Base-by-base conservation (phyloP, 192 early-diverging fungal genomes). In the Linnemannia hyalina region DNA sequence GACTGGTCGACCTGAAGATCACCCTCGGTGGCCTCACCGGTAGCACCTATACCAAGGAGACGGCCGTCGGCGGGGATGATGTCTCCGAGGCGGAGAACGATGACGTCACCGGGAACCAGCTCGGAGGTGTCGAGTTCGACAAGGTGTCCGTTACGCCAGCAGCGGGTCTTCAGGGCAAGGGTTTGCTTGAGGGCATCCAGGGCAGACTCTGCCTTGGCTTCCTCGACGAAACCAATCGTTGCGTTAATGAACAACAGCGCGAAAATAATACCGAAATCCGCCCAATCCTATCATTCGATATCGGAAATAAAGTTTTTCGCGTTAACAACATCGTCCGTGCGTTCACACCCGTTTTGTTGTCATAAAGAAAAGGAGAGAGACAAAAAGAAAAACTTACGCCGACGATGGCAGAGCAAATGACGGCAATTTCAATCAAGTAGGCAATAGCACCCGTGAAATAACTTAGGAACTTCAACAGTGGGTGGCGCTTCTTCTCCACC, bases 181-280 rank as follows among this genome's bases (percentile, higher is more conserved):
- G 97, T 98, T 90, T 97, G 96, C 84, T 96, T 97, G 49, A 98
- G 93, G 41, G 97, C 97, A 88, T 98, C 97, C 78, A 98, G 91
- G 55, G 97, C 97, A 15, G 94, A 94, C 75, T 97, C 96, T 70
- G 97, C 97, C 90, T 95, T 95, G 76, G 96, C 93, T 89, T 98
- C 97, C 88, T 98, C 97, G 68, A 96, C 90, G 85, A 95, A 98
- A 82, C 97, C 97, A 83, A 97, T 97, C 60, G 94, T 90, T 40
- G 97, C 97, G 85, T 98, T 98, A 89, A 94, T 93, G 65, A 96
- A 90, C 68, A 97, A 82, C 47, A 97, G 88, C 16, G 92, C 95
- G 41, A 95, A 82, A 80, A 97, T 96, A 76, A 97, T 95, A 80
- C 95, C 94, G 88, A 96, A 95, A 80, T 97, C 95, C 76, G 95